Evolutionary conservation across 768 basidiomycete genomes (phyloP).

Genomic region (Lactifluus rugatus): DNA sequence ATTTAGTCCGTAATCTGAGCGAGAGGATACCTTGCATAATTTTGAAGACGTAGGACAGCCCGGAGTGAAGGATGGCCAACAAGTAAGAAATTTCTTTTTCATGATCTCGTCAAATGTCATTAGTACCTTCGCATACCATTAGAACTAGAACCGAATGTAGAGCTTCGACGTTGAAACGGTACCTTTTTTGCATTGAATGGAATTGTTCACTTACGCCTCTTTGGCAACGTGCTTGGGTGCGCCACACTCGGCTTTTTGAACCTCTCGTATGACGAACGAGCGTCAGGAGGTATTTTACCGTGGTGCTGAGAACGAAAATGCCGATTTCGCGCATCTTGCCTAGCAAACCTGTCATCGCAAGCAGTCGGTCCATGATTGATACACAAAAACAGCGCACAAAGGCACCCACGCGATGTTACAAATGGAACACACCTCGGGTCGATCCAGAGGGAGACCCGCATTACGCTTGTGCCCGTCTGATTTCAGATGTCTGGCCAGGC

Average conservation of each 20-base stretch:
- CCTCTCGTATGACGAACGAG: not conserved
- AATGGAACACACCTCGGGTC: slow-evolving; percentile 10
- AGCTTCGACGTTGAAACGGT: not conserved
- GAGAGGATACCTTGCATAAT: not conserved
- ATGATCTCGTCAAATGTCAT: not conserved
- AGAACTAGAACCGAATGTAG: not conserved
- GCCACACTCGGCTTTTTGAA: slow-evolving; percentile 1
- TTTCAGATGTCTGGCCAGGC: slow-evolving; percentile 12
- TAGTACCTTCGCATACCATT: not conserved
- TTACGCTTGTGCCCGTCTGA: slow-evolving; percentile 15
- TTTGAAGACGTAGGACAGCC: not conserved
- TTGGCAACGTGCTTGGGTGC: slow-evolving; percentile 8
- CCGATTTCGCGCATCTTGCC: slow-evolving; percentile 16
- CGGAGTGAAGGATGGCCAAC: not conserved
- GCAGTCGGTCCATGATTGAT: too few relatives aligned
- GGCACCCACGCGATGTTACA: slow-evolving; percentile 14
- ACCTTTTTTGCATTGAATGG: slow-evolving; percentile 1
- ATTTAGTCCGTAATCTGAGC: not conserved
- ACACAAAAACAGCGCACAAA: not conserved
- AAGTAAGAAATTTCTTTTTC: not conserved
- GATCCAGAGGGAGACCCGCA: slow-evolving; percentile 9
- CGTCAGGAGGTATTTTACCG: not conserved
- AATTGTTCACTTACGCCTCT: slow-evolving; percentile 8
- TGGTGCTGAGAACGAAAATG: slow-evolving; percentile 13
- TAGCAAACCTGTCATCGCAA: slow-evolving; percentile 7